These are phyloP conservation scores for Eragrostis curvula DNA, from an alignment of 176 grass and related monocot species.

Conservation along the genomic window DNA sequence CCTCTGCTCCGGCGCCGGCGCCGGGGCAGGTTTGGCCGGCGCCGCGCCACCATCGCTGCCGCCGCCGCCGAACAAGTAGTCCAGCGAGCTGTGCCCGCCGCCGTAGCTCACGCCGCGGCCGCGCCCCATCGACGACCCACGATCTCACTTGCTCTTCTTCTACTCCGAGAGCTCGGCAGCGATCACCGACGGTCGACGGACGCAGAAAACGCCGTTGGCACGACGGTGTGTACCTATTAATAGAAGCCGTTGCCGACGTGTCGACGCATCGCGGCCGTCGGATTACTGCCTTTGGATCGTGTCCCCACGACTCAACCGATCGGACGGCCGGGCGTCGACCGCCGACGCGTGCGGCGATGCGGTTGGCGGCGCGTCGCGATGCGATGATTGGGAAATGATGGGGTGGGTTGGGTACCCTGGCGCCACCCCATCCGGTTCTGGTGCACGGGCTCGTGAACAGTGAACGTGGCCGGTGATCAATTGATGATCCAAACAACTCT, in stretches of 20 bases:
- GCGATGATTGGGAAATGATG: neutral
- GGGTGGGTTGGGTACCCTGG: neutral
- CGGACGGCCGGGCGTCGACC: neutral
- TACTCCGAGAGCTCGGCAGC: too few species aligned
- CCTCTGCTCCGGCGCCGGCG: conserved; percentile 18
- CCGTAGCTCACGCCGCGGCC: conserved; percentile 63
- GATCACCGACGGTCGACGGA: neutral
- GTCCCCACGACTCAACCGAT: neutral
- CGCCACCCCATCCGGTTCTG: neutral
- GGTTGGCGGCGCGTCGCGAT: conserved; percentile 35
- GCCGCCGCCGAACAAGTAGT: conserved; percentile 67
- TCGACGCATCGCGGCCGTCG: neutral
- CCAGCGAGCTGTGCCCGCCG: conserved; percentile 72
- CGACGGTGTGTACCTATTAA: conserved; percentile 4
- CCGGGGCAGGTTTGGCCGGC: conserved; percentile 16
- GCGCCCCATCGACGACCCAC: conserved; percentile 68
- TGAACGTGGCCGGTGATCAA: neutral
- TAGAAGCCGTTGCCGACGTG: neutral
- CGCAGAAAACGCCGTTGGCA: neutral
- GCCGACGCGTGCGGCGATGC: neutral
- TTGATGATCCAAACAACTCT: neutral
- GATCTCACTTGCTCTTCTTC: too few species aligned
- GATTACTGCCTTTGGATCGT: fast-evolving
- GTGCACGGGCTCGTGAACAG: neutral
- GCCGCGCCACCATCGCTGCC: neutral